Evolutionary conservation across 106 monocot species (phyloP).

Genomic region (Dioscorea zingiberensis): DNA sequence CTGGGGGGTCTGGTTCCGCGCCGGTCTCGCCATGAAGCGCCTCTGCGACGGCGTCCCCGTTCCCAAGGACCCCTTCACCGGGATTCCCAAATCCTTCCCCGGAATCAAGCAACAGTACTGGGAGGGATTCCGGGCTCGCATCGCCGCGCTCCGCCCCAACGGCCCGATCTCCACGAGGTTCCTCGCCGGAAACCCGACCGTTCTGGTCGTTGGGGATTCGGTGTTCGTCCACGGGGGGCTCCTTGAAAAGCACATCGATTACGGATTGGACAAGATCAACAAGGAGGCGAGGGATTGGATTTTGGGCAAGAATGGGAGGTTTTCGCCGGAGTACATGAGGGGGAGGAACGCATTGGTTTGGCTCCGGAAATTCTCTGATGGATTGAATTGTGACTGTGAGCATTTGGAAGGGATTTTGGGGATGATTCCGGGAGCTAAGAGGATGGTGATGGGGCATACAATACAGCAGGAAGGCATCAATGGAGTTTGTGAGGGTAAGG

Average conservation of each 20-base stretch:
- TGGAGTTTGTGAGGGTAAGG: slow-evolving; percentile 56
- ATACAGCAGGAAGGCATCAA: slow-evolving; percentile 83
- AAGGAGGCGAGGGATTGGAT: slow-evolving; percentile 83
- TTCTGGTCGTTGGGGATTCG: slow-evolving; percentile 70
- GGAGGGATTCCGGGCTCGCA: slow-evolving; percentile 66
- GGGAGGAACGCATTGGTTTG: slow-evolving; percentile 71
- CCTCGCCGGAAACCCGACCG: slow-evolving; percentile 50
- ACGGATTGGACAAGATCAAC: slow-evolving; percentile 84
- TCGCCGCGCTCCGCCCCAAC: slow-evolving; percentile 77
- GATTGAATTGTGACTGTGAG: slow-evolving; percentile 58
- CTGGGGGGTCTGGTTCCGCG: slow-evolving; percentile 60
- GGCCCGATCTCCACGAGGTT: slow-evolving; percentile 73
- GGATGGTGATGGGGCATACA: slow-evolving; percentile 99
- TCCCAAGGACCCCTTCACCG: slow-evolving; percentile 59
- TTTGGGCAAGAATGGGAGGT: slow-evolving; percentile 20
- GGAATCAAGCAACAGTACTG: slow-evolving; percentile 58
- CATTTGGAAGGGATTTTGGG: slow-evolving; percentile 41
- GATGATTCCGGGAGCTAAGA: slow-evolving; percentile 64
- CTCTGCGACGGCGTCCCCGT: slow-evolving; percentile 31
- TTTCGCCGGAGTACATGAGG: slow-evolving; percentile 36
- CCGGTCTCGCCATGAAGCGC: slow-evolving; percentile 67
- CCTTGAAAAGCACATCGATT: slow-evolving; percentile 40
- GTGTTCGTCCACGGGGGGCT: slow-evolving; percentile 95
- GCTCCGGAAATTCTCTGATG: slow-evolving; percentile 75
- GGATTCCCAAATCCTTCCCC: slow-evolving; percentile 69